Percentiles rank a stretch among this genome's conserved stretches.
phyloP scores from a whole-genome alignment of 164 flowering plant genomes.

The Sextonia rubra region DNA sequence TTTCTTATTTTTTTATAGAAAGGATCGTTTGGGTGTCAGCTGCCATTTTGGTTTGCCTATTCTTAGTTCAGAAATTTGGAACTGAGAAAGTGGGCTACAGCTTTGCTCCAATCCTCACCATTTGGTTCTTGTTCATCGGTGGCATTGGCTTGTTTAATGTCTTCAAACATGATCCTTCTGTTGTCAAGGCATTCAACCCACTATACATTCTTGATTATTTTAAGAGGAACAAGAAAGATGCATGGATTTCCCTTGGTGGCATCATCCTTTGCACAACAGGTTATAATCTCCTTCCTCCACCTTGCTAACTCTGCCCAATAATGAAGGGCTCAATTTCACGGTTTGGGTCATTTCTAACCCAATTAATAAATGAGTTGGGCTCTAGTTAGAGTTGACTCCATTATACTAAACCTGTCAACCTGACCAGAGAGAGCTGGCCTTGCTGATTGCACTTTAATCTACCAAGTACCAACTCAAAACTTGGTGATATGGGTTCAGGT shows the following conservation, averaged over 20 bases:
- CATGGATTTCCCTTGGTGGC: constrained; percentile 79
- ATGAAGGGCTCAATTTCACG: too few species aligned
- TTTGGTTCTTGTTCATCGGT: constrained; percentile 53
- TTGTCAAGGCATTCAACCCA: constrained; percentile 55
- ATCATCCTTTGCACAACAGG: constrained; percentile 55
- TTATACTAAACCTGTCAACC: too few species aligned
- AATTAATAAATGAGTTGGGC: too few species aligned
- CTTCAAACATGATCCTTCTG: constrained; percentile 42
- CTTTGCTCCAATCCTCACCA: constrained; percentile 59
- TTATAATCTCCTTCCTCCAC: constrained; percentile 1
- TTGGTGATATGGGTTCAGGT: too few species aligned
- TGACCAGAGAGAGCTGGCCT: too few species aligned
- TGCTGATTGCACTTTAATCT: too few species aligned
- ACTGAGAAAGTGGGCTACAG: constrained; percentile 70
- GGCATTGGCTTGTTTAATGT: constrained; percentile 55
- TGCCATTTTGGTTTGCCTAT: constrained; percentile 35
- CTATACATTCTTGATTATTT: constrained; percentile 51
- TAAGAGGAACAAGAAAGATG: constrained; percentile 46
- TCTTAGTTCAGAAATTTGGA: constrained; percentile 59
- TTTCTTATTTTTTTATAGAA: constrained; percentile 20
- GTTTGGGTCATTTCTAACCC: too few species aligned
- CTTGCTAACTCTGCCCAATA: too few species aligned
- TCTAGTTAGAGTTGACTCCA: too few species aligned
- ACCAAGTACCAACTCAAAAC: too few species aligned
- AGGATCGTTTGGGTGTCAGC: constrained; percentile 43